A percentile compares a stretch with the other conserved stretches of the same genome.
Conservation (phyloP, 108 stramenopile species). For the Mayamaea pseudoterrestris region DNA sequence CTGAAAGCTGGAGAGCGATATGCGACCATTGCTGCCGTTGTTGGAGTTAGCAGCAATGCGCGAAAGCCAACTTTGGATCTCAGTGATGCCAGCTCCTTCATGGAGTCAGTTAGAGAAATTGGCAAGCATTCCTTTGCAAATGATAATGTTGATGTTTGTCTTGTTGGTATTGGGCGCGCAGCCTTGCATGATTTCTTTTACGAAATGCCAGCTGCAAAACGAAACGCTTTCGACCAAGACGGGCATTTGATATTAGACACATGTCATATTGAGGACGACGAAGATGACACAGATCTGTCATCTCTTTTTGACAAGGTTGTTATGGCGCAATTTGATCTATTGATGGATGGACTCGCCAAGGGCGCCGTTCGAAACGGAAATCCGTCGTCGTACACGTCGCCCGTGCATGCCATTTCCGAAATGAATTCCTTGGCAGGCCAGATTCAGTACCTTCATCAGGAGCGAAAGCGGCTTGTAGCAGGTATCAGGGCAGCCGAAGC, state of each 20-base stretch:
- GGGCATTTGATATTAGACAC: slow-evolving; percentile 8
- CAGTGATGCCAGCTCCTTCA: slow-evolving; percentile 10
- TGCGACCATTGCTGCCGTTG: slow-evolving; percentile 53
- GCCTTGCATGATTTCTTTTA: slow-evolving; percentile 28
- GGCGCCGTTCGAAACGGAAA: slow-evolving; percentile 1
- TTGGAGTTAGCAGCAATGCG: slow-evolving; percentile 12
- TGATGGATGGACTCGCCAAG: slow-evolving; percentile 19
- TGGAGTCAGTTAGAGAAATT: slow-evolving; percentile 18
- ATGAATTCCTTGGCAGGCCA: slow-evolving; percentile 28
- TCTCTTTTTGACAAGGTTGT: slow-evolving; percentile 15
- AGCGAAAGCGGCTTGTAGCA: slow-evolving; percentile 32
- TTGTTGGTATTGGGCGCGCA: slow-evolving; percentile 50
- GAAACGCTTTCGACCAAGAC: slow-evolving; percentile 12
- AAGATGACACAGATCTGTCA: slow-evolving; percentile 10
- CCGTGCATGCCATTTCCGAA: slow-evolving; percentile 36
- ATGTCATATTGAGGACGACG: slow-evolving; percentile 4
- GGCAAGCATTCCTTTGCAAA: background rate
- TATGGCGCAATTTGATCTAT: slow-evolving; percentile 43
- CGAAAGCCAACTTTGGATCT: background rate
- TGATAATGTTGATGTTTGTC: slow-evolving; percentile 12
- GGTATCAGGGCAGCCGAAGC: slow-evolving; percentile 29
- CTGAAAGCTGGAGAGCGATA: slow-evolving; percentile 5
- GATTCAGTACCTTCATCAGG: slow-evolving; percentile 34
- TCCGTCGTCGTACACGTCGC: slow-evolving; percentile 10
- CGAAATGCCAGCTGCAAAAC: slow-evolving; percentile 5